A percentile compares a stretch with the other conserved stretches of the same genome.
These are phyloP conservation scores for Asterochloris erici DNA, from an alignment of 139 green algal species.

Conservation along the genomic window DNA sequence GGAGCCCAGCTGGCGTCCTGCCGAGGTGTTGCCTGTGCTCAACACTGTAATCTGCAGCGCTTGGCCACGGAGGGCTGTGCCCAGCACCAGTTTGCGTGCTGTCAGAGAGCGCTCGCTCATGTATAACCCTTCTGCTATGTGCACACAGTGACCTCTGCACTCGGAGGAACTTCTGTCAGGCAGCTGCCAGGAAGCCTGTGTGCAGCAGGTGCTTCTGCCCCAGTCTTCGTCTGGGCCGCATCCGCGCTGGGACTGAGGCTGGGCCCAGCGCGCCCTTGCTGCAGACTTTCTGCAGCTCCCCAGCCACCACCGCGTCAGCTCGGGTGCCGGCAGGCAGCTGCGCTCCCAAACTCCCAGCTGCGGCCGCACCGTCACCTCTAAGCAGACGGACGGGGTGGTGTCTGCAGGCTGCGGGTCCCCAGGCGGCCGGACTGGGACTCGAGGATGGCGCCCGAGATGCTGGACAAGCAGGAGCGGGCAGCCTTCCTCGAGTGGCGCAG, in stretches of 20 bases:
- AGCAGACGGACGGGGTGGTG: neutral
- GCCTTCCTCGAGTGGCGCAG: constrained; percentile 91
- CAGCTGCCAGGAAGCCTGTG: too few species aligned
- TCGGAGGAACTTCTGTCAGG: neutral
- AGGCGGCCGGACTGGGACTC: constrained; percentile 77
- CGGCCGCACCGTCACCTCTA: neutral
- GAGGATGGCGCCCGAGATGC: constrained; percentile 66
- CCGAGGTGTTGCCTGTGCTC: neutral
- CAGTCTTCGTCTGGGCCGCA: too few species aligned
- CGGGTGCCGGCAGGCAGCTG: too few species aligned
- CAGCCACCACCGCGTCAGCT: neutral
- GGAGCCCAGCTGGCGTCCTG: too few species aligned
- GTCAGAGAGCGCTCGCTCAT: neutral
- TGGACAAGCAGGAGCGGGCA: constrained; percentile 73
- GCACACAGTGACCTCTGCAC: neutral
- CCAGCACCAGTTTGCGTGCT: neutral
- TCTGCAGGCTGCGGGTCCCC: constrained; percentile 55
- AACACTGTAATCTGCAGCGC: neutral
- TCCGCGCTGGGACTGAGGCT: too few species aligned
- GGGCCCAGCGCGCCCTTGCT: neutral
- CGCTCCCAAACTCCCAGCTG: too few species aligned
- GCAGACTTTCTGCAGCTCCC: neutral
- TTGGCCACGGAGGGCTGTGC: neutral
- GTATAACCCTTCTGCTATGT: neutral
- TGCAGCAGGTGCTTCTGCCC: too few species aligned